Evolutionary conservation across 352 stramenopile genomes (phyloP).

Genomic region (Pilasporangium apinafurcum): DNA sequence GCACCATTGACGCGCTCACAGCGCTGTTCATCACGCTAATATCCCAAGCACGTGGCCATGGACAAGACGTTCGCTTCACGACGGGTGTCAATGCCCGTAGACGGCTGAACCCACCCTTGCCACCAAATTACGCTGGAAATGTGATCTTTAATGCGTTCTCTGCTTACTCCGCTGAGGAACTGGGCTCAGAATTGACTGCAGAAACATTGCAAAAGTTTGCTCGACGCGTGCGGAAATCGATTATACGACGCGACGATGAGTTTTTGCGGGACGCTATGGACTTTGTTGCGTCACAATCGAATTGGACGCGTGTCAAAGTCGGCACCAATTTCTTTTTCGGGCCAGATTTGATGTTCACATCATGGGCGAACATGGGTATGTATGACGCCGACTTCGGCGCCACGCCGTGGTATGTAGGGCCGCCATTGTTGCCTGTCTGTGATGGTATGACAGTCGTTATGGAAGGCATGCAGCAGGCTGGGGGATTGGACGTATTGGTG

Average conservation of each 20-base stretch:
- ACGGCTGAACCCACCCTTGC: constrained; percentile 32
- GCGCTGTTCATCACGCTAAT: constrained; percentile 46
- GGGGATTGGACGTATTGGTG: constrained; percentile 38
- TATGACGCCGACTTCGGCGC: constrained; percentile 48
- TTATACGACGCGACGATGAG: constrained; percentile 22
- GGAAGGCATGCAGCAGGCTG: constrained; percentile 22
- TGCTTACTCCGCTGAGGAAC: constrained; percentile 17
- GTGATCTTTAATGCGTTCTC: constrained; percentile 50
- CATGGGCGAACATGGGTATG: constrained; percentile 48
- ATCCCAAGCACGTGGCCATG: constrained; percentile 31
- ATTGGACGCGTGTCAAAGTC: constrained; percentile 23
- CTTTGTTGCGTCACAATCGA: constrained; percentile 28
- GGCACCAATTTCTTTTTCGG: constrained; percentile 43
- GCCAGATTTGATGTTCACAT: constrained; percentile 54
- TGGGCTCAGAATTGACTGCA: constrained; percentile 8
- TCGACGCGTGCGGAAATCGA: constrained; percentile 30
- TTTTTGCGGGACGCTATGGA: constrained; percentile 45
- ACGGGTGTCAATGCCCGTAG: constrained; percentile 43
- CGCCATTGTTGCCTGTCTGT: constrained; percentile 19
- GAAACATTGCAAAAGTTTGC: constrained; percentile 15
- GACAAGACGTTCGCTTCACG: constrained; percentile 32
- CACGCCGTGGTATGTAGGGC: constrained; percentile 27
- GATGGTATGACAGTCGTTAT: constrained; percentile 44
- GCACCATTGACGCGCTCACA: constrained; percentile 42
- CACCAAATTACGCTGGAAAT: constrained; percentile 39